Evolutionary conservation across 1,284 basidiomycete genomes (phyloP), one percentile per base, ranked within the genome.

Genomic region (Mycosarcoma maydis): DNA sequence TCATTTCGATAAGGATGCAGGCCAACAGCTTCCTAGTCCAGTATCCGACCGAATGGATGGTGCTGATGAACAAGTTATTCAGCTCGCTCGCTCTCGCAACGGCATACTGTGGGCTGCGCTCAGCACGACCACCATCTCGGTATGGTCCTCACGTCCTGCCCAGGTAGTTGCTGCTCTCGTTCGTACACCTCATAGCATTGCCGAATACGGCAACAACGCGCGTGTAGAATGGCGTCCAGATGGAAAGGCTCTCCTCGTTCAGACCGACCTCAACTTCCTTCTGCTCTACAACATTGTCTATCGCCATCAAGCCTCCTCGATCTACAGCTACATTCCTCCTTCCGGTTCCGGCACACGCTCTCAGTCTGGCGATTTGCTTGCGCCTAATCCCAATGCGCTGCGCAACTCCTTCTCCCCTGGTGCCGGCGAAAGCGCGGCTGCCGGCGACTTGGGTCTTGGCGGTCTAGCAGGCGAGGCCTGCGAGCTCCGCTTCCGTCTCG

Each of bases 131-230:
- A 60, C 70, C 43, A 62, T 81, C 33, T 57, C 66, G 4, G 49
- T 80, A 11, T 80, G 76, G 75, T 59, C 67, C 10, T 53, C 65
- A 5, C 72, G 77, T 20, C 80, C 80, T 7, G 60, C 67, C n/a
- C 77, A 80, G 45, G 61, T 73, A 22, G 58, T 80, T 19, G 76
- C 77, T 6, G 69, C 72, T 11, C 54, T 80, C 24, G 53, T 59
- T 20, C 62, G 80, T 24, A 80, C 78, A 14, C 55, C 49, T 19
- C 61, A 62, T 32, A 78, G 78, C 62, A 30, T 78, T 19, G 30
- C 39, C 20, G 71, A 80, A 59, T 78, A 81, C 30, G 80, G 80
- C 33, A 54, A 34, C 36, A 81, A 81, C 17, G 43, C 49, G 3
- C 41, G 56, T n/a, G 50, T 76, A 26, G 65, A 64, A 26, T 81